Percentiles rank a stretch among this genome's conserved stretches.
phyloP scores from a whole-genome alignment of 2,329 filamentous ascomycete species.

The Ascosphaera acerosa region DNA sequence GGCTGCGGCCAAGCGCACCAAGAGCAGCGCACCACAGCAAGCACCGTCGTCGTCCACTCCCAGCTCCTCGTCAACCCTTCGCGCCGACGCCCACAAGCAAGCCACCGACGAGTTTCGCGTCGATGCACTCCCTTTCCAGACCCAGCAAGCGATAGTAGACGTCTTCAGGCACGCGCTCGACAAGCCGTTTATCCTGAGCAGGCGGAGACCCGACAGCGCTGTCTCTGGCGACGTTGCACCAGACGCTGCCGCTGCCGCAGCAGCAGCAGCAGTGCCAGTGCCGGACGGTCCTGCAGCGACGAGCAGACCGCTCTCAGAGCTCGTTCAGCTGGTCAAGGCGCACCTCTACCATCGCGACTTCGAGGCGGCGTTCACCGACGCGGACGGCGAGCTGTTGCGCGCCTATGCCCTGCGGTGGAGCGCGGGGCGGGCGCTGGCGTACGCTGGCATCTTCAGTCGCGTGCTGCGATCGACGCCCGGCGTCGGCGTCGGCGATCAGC shows the following conservation, averaged over 20 bases:
- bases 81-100: too few relatives aligned
- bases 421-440: slow-evolving; percentile 59
- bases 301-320: slow-evolving; percentile 22
- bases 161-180: slow-evolving; percentile 44
- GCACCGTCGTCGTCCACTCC: too few relatives aligned
- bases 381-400: slow-evolving; percentile 40
- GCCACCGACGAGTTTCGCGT: background rate
- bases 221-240: background rate
- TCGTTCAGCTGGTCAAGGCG: slow-evolving; percentile 61
- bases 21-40: too few relatives aligned
- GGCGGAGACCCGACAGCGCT: slow-evolving; percentile 11
- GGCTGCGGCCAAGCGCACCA: too few relatives aligned
- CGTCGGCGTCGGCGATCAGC: slow-evolving; percentile 3
- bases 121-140: slow-evolving; percentile 19
- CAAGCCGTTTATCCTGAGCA: slow-evolving; percentile 9
- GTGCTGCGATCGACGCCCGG: slow-evolving; percentile 5
- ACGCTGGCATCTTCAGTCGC: slow-evolving; percentile 32
- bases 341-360: slow-evolving; percentile 78
- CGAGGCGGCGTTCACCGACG: slow-evolving; percentile 40
- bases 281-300: slow-evolving; percentile 6
- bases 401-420: slow-evolving; percentile 85
- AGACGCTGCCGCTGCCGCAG: slow-evolving; percentile 1
- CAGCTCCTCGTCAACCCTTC: too few relatives aligned
- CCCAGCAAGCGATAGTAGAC: slow-evolving; percentile 47
- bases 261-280: slow-evolving; percentile 8